Base-by-base conservation (phyloP, 352 stramenopile genomes). In the Pythium phragmiticola region DNA sequence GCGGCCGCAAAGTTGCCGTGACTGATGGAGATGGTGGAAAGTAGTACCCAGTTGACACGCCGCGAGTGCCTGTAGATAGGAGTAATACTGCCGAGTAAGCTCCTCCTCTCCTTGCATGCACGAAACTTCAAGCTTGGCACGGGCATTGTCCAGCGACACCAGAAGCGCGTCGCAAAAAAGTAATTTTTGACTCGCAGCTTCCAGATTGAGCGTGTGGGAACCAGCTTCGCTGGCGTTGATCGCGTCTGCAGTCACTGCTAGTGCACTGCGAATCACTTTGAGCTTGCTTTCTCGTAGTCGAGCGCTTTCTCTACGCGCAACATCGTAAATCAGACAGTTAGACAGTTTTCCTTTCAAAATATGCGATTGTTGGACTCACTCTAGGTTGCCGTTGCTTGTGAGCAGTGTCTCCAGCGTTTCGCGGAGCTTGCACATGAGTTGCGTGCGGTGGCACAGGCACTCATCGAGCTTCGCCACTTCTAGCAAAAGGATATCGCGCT, bases 331-430 rank as follows among this genome's bases (percentile, higher is more conserved):
- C 12, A 45, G 3, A 45, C 39, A 45, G 11, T 45, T 7, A 45
- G 3, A 45, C 39, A 45, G 11, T 45, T 7, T 45, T 2, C 16
- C 12, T 17, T 45, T 4, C 8, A 17, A 45, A 17, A 16, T 34
- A 4, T 37, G 47, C 21, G 47, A 53, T 50, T 19, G 8, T 30
- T 23, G n/a, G 43, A 52, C 57, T 19, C 17, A 65, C 64, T 66
- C 55, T 3, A 65, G 19, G 14, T 65, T 72, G 9, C 73, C 75
- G 55, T 86, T 86, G 23, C 42, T 72, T 39, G 50, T 80, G 28
- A 83, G 69, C 39, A 83, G 21, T 36, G 71, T 56, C 47, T 86
- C 75, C 49, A 82, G 65, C 8, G 57, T 66, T 13, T 75, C 64
- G 48, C 65, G 63, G 26, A 86, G 66, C 19, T 52, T 55, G 13